Evolutionary conservation across 2,329 filamentous ascomycete species (phyloP).

Genomic region (Paraphaeosphaeria minitans): DNA sequence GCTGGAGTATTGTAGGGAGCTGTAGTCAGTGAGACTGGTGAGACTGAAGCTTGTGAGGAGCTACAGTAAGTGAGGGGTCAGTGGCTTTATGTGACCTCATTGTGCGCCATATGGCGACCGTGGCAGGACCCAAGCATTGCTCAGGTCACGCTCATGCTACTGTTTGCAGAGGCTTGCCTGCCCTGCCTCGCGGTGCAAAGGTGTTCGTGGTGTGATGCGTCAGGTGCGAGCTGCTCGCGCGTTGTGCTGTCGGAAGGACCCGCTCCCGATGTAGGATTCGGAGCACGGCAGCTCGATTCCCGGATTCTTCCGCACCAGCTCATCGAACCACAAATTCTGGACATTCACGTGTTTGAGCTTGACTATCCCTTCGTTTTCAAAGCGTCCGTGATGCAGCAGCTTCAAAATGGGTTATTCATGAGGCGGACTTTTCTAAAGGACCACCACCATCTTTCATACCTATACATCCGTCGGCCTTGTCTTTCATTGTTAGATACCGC

Average conservation of each 20-base stretch:
- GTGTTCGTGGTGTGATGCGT: constrained; percentile 16
- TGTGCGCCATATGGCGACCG: constrained; percentile 18
- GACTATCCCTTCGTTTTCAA: too few relatives aligned
- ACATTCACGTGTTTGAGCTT: too few relatives aligned
- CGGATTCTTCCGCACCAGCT: background rate
- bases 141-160: constrained; percentile 40
- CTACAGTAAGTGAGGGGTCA: constrained; percentile 39
- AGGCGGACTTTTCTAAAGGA: too few relatives aligned
- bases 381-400: too few relatives aligned
- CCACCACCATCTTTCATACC: too few relatives aligned
- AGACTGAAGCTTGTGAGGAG: constrained; percentile 21
- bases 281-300: background rate
- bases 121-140: constrained; percentile 17
- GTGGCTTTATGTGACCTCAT: constrained; percentile 45
- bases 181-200: constrained; percentile 7
- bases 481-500: too few relatives aligned
- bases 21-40: background rate
- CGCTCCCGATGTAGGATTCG: constrained; percentile 1
- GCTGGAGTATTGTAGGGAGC: background rate
- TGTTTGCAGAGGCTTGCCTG: constrained; percentile 13
- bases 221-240: constrained; percentile 11
- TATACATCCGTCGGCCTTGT: too few relatives aligned
- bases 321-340: too few relatives aligned
- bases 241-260: background rate
- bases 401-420: too few relatives aligned